Base-by-base conservation (phyloP, 1,284 basidiomycete genomes). In the Cryptococcus sp. region DNA sequence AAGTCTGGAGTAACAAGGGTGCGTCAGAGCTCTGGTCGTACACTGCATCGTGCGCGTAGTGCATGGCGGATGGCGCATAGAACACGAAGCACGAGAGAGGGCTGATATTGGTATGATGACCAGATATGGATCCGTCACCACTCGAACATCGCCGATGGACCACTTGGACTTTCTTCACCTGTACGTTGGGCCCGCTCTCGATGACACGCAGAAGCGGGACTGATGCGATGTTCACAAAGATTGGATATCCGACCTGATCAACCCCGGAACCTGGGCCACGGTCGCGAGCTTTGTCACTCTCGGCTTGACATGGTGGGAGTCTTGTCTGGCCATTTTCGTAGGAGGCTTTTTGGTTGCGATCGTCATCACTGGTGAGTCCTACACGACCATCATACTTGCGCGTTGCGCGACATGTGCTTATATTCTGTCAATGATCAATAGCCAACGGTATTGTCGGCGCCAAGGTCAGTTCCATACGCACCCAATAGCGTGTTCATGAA, bases 361-460 rank as follows among this genome's bases (percentile, higher is more conserved):
- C 20, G 64, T 71, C 51, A 70, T 71, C 50, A 69, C 68, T 39
- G 60, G 70, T 69, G 42, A 49, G 64, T 62, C 5, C 15, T 46
- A 15, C 5, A 23, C 16, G 30, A 51, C n/a, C 15, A 20, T 40
- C 13, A 22, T 2, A 10, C 15, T 22, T 23, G 25, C 6, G 25
- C 25, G 25, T 25, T 35, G 30, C 30, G 8, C 30, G 30, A 13
- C 30, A 13, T 35, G 30, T 35, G 30, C 30, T 35, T 35, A 35
- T 8, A 35, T 2, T 35, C 7, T 35, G 8, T 35, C 30, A 8
- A 3, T 35, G 30, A 2, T 19, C 19, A 27, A 46, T 43, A 71
- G 73, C 67, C 45, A 90, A 89, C 70, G 88, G 87, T 54, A 86
- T 86, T 35, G 82, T 86, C 53, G 88, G 89, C 17, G 87, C 88